Conservation (phyloP, 371 early-diverging fungal genomes). For the Actinomucor elegans region DNA sequence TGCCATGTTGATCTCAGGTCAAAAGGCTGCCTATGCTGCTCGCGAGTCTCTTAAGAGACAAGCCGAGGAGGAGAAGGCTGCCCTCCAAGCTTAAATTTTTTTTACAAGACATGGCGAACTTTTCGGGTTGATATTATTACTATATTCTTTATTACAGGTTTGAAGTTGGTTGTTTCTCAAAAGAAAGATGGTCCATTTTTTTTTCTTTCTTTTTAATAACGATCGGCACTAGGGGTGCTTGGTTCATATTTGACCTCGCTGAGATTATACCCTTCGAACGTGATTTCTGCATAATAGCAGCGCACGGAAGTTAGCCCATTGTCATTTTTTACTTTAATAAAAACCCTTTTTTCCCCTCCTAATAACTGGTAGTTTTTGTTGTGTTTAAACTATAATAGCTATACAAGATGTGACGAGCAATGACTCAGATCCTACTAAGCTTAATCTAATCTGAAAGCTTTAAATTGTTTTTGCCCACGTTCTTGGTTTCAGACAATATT, state of each 20-base stretch:
- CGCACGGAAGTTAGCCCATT: slow-evolving; percentile 40
- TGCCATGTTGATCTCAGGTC: slow-evolving; percentile 73
- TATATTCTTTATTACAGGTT: slow-evolving; percentile 15
- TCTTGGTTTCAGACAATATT: too few species aligned
- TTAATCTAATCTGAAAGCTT: too few species aligned
- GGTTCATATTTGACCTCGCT: slow-evolving; percentile 30
- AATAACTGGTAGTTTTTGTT: too few species aligned
- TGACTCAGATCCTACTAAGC: too few species aligned
- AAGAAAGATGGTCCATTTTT: too few species aligned
- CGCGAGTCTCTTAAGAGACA: slow-evolving; percentile 43
- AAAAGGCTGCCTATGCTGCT: slow-evolving; percentile 68
- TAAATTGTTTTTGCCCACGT: too few species aligned
- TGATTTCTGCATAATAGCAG: slow-evolving; percentile 47
- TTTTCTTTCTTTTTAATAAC: slow-evolving; percentile 7
- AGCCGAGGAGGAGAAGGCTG: slow-evolving; percentile 16
- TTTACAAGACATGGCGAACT: not conserved
- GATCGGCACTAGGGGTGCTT: slow-evolving; percentile 49
- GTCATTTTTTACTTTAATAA: slow-evolving; percentile 1
- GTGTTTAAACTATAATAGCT: too few species aligned
- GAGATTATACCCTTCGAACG: slow-evolving; percentile 50
- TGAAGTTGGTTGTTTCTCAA: slow-evolving; percentile 8
- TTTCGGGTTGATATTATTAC: slow-evolving; percentile 22
- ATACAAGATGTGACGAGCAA: too few species aligned
- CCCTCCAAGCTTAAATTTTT: slow-evolving; percentile 8
- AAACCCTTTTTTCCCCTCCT: too few species aligned